Evolutionary conservation across 2,329 filamentous ascomycete genomes (phyloP).

Genomic region (Neurospora crassa): DNA sequence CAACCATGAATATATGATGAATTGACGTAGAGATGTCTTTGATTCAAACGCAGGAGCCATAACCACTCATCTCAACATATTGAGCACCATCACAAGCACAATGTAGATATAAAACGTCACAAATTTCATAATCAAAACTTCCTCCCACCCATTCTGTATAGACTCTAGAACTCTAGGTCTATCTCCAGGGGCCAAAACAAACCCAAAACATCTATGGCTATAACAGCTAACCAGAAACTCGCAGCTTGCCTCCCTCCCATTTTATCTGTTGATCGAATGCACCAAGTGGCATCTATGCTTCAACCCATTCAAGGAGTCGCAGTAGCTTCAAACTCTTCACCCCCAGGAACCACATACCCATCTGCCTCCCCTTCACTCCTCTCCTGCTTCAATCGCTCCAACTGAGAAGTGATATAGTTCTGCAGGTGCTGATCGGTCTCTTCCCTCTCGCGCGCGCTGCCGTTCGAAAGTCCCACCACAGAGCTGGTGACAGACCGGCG

Average conservation of each 20-base stretch:
- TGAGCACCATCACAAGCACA: not conserved
- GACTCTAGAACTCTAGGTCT: not conserved
- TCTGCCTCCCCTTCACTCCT: slow-evolving; percentile 24
- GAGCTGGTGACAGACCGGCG: slow-evolving; percentile 19
- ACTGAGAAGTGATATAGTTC: slow-evolving; percentile 71
- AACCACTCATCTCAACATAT: not conserved
- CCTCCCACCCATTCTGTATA: not conserved
- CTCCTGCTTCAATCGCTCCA: slow-evolving; percentile 60
- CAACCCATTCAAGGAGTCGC: not conserved
- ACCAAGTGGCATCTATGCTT: not conserved
- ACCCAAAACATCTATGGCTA: not conserved
- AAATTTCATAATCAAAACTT: not conserved
- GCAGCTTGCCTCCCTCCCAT: not conserved
- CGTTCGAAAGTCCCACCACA: slow-evolving; percentile 5
- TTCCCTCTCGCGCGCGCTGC: slow-evolving; percentile 35
- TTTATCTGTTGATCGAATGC: not conserved
- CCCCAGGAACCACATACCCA: slow-evolving; percentile 24
- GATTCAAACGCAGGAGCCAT: not conserved
- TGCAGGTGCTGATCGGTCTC: slow-evolving; percentile 64
- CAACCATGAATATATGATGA: not conserved
- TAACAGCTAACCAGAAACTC: not conserved
- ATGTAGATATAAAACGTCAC: not conserved
- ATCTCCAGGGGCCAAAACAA: not conserved
- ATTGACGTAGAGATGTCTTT: not conserved
- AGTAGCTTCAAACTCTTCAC: slow-evolving; percentile 39